Evolutionary conservation across 202 grass and related monocot genomes (phyloP).

Genomic region (Carex sylvatica): DNA sequence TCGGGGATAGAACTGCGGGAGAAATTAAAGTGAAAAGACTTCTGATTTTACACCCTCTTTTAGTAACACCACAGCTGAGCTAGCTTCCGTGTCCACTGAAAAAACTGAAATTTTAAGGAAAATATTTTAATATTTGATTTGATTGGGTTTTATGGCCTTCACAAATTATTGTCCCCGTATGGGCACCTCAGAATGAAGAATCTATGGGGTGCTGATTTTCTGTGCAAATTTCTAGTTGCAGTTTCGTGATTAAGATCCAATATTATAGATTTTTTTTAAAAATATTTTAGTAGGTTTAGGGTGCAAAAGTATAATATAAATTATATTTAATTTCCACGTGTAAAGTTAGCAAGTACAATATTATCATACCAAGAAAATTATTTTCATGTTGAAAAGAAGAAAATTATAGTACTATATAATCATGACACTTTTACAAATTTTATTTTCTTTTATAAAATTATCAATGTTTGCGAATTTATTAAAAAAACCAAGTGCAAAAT

Average conservation of each 20-base stretch:
- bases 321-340: too few species aligned
- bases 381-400: too few species aligned
- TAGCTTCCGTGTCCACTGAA: too few species aligned
- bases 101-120: background rate
- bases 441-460: too few species aligned
- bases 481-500: too few species aligned
- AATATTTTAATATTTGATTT: background rate
- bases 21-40: background rate
- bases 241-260: too few species aligned
- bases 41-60: background rate
- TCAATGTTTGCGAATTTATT: too few species aligned
- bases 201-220: background rate
- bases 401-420: too few species aligned
- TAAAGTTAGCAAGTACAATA: too few species aligned
- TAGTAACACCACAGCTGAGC: slow-evolving; percentile 6
- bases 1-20: background rate
- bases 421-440: too few species aligned
- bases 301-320: background rate
- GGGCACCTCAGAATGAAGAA: background rate
- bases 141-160: background rate
- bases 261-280: too few species aligned
- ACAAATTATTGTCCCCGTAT: background rate
- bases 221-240: background rate
- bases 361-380: too few species aligned
- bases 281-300: background rate